Conservation (phyloP, 164 flowering plant genomes). For the Liriodendron chinense region DNA sequence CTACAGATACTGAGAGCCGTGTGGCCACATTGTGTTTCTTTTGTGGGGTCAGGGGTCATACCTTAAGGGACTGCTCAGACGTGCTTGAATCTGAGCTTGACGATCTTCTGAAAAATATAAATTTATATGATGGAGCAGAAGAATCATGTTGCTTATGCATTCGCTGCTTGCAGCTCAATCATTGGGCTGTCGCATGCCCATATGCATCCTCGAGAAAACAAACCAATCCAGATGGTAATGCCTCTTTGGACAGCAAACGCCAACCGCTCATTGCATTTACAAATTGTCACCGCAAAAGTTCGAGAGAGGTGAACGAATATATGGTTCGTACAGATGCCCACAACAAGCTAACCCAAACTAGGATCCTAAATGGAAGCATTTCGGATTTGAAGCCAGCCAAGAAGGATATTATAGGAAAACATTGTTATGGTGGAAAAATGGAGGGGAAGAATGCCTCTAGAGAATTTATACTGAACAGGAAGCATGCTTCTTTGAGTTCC, state of each 20-base stretch:
- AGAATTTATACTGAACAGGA: constrained; percentile 7
- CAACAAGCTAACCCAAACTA: constrained; percentile 9
- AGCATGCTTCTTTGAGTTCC: constrained; percentile 23
- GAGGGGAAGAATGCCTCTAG: constrained; percentile 3
- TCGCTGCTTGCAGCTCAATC: constrained; percentile 63
- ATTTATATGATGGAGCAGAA: constrained; percentile 28
- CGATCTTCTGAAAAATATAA: constrained; percentile 41
- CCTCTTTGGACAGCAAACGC: constrained; percentile 16
- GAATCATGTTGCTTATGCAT: constrained; percentile 51
- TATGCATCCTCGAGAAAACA: constrained; percentile 21
- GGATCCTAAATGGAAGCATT: constrained; percentile 5
- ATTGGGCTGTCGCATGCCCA: constrained; percentile 79
- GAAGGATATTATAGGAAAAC: constrained; percentile 10
- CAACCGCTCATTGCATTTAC: constrained; percentile 8
- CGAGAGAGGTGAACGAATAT: constrained; percentile 6
- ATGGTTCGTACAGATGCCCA: constrained; percentile 5
- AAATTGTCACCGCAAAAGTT: constrained; percentile 9
- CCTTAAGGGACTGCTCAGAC: constrained; percentile 49
- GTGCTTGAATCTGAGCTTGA: constrained; percentile 45
- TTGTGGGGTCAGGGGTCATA: constrained; percentile 71
- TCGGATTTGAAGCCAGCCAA: constrained; percentile 9
- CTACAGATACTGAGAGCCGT: constrained; percentile 13
- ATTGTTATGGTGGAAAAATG: constrained; percentile 1
- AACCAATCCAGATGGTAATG: constrained; percentile 9
- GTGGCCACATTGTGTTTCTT: constrained; percentile 41